A percentile compares a stretch with the other conserved stretches of the same genome.
These are phyloP conservation scores for Metarhizium robertsii DNA, from an alignment of 2,329 filamentous ascomycete species.

Conservation along the genomic window DNA sequence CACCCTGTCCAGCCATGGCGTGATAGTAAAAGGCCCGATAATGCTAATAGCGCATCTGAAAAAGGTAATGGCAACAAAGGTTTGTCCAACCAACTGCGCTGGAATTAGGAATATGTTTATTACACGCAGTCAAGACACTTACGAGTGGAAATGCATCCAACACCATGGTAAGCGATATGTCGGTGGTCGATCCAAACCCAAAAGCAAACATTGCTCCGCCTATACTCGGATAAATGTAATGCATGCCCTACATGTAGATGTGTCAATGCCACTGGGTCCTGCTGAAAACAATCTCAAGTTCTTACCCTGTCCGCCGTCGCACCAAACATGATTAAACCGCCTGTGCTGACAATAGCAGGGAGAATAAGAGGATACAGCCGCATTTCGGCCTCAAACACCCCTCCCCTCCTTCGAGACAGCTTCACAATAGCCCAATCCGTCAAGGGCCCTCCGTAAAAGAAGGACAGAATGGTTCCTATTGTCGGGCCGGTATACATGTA, in stretches of 20 bases:
- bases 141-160: too few species aligned
- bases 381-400: slow-evolving; percentile 35
- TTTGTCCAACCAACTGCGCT: slow-evolving; percentile 8
- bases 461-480: slow-evolving; percentile 18
- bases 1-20: slow-evolving; percentile 21
- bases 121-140: slow-evolving; percentile 10
- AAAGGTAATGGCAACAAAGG: slow-evolving; percentile 23
- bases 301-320: slow-evolving; percentile 24
- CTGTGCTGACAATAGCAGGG: slow-evolving; percentile 23
- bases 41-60: slow-evolving; percentile 21
- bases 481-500: too few species aligned
- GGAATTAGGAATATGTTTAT: too few species aligned
- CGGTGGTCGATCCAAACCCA: too few species aligned
- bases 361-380: slow-evolving; percentile 22
- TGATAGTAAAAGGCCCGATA: slow-evolving; percentile 18
- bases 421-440: slow-evolving; percentile 28
- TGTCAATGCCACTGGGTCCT: background rate
- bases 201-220: slow-evolving; percentile 22
- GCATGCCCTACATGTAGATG: slow-evolving; percentile 24
- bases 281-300: too few species aligned
- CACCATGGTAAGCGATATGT: too few species aligned
- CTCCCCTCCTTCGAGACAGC: slow-evolving; percentile 27
- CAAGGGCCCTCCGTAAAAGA: slow-evolving; percentile 28
- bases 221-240: slow-evolving; percentile 30
- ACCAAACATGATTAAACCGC: slow-evolving; percentile 30